Base-by-base conservation (phyloP, 176 grass and related monocot species). In the Thalia dealbata region DNA sequence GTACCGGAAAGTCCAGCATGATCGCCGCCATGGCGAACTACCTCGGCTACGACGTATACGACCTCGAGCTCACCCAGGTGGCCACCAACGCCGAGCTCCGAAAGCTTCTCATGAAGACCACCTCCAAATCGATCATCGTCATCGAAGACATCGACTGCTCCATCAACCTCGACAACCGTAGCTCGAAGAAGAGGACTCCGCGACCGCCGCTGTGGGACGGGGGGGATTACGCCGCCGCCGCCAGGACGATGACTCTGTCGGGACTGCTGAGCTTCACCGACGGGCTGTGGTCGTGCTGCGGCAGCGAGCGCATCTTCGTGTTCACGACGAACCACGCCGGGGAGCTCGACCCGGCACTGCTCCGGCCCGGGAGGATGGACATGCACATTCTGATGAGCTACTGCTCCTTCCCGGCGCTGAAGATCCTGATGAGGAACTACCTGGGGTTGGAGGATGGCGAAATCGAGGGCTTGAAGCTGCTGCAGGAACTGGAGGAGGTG, bases 271-370 rank as follows among this genome's bases (percentile, higher is more conserved):
- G 91, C 71, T 88, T 89, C 45, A 77, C 91, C 25, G 91, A 96
- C n/a, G 92, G 92, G 3, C 72, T 96, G 52, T 96, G 92, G 92
- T 91, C 92, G 3, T 86, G 85, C 38, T 78, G 79, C 12, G 92
- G 92, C 52, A 86, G 91, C 10, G 92, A 91, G 61, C 83, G 86
- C 78, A 85, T 96, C 78, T 86, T 96, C 70, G 23, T 96, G 66
- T 96, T 96, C 83, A 96, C 92, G 0, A 96, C 92, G 35, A 96
- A 96, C 28, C 88, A 91, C 81, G 88, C 86, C 76, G 92, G 91
- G 7, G 69, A 72, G 59, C 83, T 96, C 3, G 92, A 96, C 77
- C 83, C 84, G 0, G 88, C 92, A n/a, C 79, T 96, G 14, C 43
- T 96, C 72, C 78, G 92, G 25, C 81, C 92, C 3, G 88, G 92